Base-by-base conservation (phyloP, 1,284 basidiomycete genomes). In the Ceratobasidium sp. region DNA sequence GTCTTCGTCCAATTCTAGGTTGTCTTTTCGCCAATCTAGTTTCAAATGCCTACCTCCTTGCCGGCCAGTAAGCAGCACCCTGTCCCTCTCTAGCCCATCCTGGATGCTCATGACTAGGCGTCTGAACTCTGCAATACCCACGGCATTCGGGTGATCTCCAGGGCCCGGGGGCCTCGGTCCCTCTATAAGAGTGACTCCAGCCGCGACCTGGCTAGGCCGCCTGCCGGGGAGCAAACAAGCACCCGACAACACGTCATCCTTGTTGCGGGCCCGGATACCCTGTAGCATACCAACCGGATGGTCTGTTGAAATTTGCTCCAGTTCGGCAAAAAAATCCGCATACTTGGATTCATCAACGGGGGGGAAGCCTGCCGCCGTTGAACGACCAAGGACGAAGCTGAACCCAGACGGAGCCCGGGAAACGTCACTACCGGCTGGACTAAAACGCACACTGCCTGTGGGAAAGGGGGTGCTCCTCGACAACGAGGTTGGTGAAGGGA, bases 11-110 rank as follows among this genome's bases (percentile, higher is more conserved):
- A 46, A 8, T 7, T 25, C 40, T 3, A 66, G 3, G 3, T 40
- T 9, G 40, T 46, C 64, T 7, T 25, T 66, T 4, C 9, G 13
- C 37, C 37, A 66, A 29, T 66, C 43, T 4, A 66, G 40, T 2
- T 46, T 17, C 7, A 66, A 6, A 15, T 22, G 40, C 5, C 13
- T 6, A 9, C 46, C 46, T 17, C 13, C 4, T 22, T 67, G 19
- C 8, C 22, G 7, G 4, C 65, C 65, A 52, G 65, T 67, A 6
- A 67, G 46, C 5, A 67, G 5, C 15, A 46, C 65, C 65, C 46
- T 13, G 19, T 49, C 46, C 15, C 46, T 46, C 54, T 56, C 17
- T 22, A 56, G 5, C n/a, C 22, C 9, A n/a, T 56, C 22, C 17
- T 56, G 22, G 22, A 25, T 56, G 17, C 54, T 22, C 54, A 22